A percentile compares a stretch with the other conserved stretches of the same genome.
phyloP scores from a whole-genome alignment of 176 grass and related monocot species.

The Saccharum officinarum region DNA sequence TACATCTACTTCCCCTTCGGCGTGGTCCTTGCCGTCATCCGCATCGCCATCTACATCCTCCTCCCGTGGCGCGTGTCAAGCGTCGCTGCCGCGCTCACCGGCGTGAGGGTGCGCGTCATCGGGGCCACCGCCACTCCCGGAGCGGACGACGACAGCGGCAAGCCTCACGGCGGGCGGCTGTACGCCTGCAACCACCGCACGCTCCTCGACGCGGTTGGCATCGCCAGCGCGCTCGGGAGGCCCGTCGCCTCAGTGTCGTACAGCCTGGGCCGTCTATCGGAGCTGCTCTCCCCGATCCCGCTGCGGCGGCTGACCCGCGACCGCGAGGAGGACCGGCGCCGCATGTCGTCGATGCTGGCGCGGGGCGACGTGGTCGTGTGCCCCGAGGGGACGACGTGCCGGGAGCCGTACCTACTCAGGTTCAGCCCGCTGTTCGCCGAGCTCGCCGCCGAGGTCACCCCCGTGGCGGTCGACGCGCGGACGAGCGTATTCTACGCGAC shows the following conservation, averaged over 20 bases:
- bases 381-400: slow-evolving; percentile 73
- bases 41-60: slow-evolving; percentile 46
- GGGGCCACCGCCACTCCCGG: neutral
- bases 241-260: slow-evolving; percentile 48
- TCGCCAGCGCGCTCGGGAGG: slow-evolving; percentile 45
- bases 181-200: slow-evolving; percentile 81
- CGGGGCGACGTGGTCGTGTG: slow-evolving; percentile 51
- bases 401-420: slow-evolving; percentile 68
- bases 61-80: slow-evolving; percentile 48
- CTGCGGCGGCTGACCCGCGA: slow-evolving; percentile 51
- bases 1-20: slow-evolving; percentile 63
- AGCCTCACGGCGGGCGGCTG: slow-evolving; percentile 23
- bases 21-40: slow-evolving; percentile 34
- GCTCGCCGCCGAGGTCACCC: slow-evolving; percentile 49
- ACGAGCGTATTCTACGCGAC: slow-evolving; percentile 68
- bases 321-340: slow-evolving; percentile 45
- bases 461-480: slow-evolving; percentile 44
- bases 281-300: slow-evolving; percentile 60
- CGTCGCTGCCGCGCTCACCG: slow-evolving; percentile 30
- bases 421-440: slow-evolving; percentile 72
- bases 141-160: neutral
- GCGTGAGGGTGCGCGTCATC: slow-evolving; percentile 40
- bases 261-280: slow-evolving; percentile 54
- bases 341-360: slow-evolving; percentile 42
- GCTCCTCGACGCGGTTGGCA: slow-evolving; percentile 65